Percentiles rank a stretch among this genome's conserved stretches.
Conservation (phyloP, 306 rosid species). For the Rubus idaeus region DNA sequence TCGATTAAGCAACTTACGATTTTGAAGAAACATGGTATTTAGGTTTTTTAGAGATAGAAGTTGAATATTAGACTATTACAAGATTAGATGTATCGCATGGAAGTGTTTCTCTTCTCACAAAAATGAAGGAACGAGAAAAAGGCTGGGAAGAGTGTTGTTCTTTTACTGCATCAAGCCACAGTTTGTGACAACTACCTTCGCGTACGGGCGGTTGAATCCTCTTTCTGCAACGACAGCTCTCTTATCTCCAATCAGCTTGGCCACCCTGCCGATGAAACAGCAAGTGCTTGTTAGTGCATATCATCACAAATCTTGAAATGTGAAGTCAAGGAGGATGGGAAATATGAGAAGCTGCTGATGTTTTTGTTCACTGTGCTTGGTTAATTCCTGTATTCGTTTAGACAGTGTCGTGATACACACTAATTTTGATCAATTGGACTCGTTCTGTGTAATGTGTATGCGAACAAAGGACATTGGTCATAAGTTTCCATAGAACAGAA, state of each 20-base stretch:
- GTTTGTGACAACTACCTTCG: conserved; percentile 62
- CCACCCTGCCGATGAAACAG: conserved; percentile 56
- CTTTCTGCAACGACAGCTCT: conserved; percentile 84
- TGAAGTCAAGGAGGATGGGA: background rate
- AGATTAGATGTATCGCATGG: background rate
- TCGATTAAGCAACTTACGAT: background rate
- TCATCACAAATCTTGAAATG: background rate
- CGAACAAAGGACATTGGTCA: too few species aligned
- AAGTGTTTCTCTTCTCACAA: conserved; percentile 11
- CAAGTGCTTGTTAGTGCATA: conserved; percentile 2
- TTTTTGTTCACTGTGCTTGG: background rate
- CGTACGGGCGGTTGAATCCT: conserved; percentile 84
- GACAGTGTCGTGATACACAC: background rate
- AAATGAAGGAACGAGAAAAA: conserved; percentile 4
- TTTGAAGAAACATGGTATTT: background rate
- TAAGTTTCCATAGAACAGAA: background rate
- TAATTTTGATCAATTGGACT: background rate
- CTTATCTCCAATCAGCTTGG: conserved; percentile 87
- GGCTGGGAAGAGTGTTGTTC: background rate
- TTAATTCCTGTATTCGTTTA: background rate
- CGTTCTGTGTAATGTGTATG: background rate
- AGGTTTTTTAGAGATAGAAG: background rate
- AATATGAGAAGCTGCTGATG: background rate
- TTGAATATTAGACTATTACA: background rate
- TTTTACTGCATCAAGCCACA: conserved; percentile 51